Base-by-base conservation (phyloP, 2,329 filamentous ascomycete species). In the Penicillium sp. region DNA sequence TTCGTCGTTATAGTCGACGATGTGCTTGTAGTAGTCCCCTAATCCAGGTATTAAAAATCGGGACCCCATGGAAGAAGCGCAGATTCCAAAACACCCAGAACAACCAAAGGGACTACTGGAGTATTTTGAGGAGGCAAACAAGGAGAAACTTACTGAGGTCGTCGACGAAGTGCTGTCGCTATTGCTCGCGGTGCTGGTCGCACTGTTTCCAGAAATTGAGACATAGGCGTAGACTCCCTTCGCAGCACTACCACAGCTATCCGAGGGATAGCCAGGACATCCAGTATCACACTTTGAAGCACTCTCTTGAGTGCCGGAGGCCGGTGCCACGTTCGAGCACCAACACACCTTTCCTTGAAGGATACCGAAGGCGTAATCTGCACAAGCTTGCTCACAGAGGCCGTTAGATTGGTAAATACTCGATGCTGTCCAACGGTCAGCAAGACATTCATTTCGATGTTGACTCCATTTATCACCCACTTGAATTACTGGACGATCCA, bases 211-310 rank as follows among this genome's bases (percentile, higher is more conserved):
- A 33, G 70, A 67, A 46, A 80, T 68, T 16, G 70, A 62, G 50
- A 80, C 70, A 62, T 82, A 82, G 43, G 68, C 78, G 58, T 68
- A 82, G 1, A 80, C 69, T 16, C 69, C 73, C 23, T 73, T 62
- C 19, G 69, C 56, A 11, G 67, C 60, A 64, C 70, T 77, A 51
- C 80, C 80, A 63, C 80, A 82, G 52, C 67, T 71, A 54, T 82
- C 80, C 16, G 57, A 53, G n/a, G 73, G 73, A 63, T 77, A 81
- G n/a, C 80, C 80, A 11, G 80, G 79, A 54, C 80, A 82, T 21
- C 60, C 47, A 42, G 72, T 65, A 54, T 72, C 65, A 66, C 80
- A 82, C 6, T 75, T 61, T 1, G 67, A 66, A 4, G 49, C 44
- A 23, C 62, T 54, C 14, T 68, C 66, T 46, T 67, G 71, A 8